These are phyloP conservation scores for Phytophthora multivora DNA, from an alignment of 352 stramenopile genomes.

Conservation along the genomic window DNA sequence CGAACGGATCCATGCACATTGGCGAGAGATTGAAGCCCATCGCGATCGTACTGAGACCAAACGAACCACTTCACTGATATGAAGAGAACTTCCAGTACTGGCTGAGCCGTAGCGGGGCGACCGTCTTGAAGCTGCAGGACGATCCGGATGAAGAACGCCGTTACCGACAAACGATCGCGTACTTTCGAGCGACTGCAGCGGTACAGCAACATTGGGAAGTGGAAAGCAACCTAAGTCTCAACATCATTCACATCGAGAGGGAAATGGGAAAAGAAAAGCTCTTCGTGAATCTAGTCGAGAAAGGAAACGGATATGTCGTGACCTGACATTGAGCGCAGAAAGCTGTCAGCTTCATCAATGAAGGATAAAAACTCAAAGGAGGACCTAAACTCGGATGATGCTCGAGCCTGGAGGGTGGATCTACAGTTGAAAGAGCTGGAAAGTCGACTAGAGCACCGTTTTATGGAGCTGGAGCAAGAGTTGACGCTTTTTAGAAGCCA, in stretches of 20 bases:
- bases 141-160: conserved; percentile 6
- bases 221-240: background rate
- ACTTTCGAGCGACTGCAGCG: conserved; percentile 2
- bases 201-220: background rate
- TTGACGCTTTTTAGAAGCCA: background rate
- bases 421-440: background rate
- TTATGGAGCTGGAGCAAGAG: background rate
- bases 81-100: conserved; percentile 3
- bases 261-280: background rate
- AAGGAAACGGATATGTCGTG: background rate
- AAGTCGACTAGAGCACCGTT: background rate
- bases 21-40: conserved; percentile 8
- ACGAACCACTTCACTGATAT: background rate
- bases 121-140: background rate
- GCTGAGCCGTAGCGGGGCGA: background rate
- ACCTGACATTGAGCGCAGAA: too few species aligned
- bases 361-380: background rate
- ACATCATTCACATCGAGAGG: background rate
- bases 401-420: background rate
- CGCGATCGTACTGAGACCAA: background rate
- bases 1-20: conserved; percentile 14
- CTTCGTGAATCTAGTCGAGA: background rate
- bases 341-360: too few species aligned
- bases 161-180: conserved; percentile 6
- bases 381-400: background rate